Percentiles rank a stretch among this genome's conserved stretches.
Evolutionary conservation across 2,329 filamentous ascomycete species (phyloP).

Genomic region (Penicillium brevicompactum): DNA sequence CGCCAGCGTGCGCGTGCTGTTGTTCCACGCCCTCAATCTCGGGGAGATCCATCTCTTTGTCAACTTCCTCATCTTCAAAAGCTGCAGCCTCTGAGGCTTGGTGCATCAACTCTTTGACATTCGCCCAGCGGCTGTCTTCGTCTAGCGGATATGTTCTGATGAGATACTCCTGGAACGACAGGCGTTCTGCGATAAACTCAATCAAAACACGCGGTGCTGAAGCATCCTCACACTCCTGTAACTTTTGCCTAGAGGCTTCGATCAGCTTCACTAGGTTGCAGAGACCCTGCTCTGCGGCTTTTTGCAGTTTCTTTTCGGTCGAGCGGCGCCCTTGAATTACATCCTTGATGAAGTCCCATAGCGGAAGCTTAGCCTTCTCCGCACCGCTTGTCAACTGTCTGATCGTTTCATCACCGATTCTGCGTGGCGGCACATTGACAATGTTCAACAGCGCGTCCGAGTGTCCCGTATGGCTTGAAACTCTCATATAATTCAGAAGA

Average conservation of each 20-base stretch:
- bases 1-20: constrained; percentile 48
- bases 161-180: constrained; percentile 74
- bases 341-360: constrained; percentile 75
- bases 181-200: constrained; percentile 61
- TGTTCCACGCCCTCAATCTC: constrained; percentile 73
- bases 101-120: constrained; percentile 82
- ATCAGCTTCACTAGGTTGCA: constrained; percentile 62
- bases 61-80: constrained; percentile 57
- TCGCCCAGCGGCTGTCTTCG: constrained; percentile 78
- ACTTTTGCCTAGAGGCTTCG: constrained; percentile 57
- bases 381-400: constrained; percentile 76
- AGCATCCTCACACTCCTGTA: constrained; percentile 48
- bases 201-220: constrained; percentile 53
- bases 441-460: constrained; percentile 83
- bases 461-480: constrained; percentile 80
- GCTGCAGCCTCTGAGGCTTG: constrained; percentile 72
- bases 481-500: constrained; percentile 82
- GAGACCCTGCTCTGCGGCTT: constrained; percentile 59
- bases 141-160: constrained; percentile 72
- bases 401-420: constrained; percentile 77
- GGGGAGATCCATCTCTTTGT: constrained; percentile 57
- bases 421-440: constrained; percentile 80
- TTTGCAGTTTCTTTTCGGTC: constrained; percentile 57
- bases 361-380: constrained; percentile 65
- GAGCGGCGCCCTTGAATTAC: constrained; percentile 55